Base-by-base conservation (phyloP, 371 early-diverging fungal genomes). In the Haplosporangium sp. region DNA sequence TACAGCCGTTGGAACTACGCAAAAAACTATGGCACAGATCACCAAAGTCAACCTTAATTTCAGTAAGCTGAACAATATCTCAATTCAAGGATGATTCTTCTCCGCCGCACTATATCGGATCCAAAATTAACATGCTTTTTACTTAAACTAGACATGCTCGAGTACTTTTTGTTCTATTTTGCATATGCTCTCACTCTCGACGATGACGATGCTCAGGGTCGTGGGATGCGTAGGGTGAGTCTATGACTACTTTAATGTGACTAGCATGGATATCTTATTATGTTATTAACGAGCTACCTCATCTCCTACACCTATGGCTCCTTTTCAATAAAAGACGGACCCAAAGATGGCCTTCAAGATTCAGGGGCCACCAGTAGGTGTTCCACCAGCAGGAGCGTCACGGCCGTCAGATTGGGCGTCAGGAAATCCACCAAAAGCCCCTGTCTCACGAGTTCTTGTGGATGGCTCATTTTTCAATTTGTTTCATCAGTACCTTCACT, bases 141-240 rank as follows among this genome's bases (percentile, higher is more conserved):
- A 8, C 15, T 35, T 17, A 34, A 6, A n/a, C 7, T 61, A 81
- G 81, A 81, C 42, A 81, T 81, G 81, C 63, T 81, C 39, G 81
- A 81, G 55, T 81, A 74, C 61, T 81, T 71, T 61, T 50, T 81
- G 62, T 81, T 74, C n/a, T 81, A 81, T 37, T 81, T 81, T 71
- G 81, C 81, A 15, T 81, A 81, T 11, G 81, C 81, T 20, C 65
- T 81, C 15, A 81, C 71, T 13, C 47, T 81, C 72, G 81, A 81
- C 27, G 81, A 81, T 52, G 81, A 81, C 20, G 81, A 81, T 4
- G 47, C 63, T 35, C 75, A 81, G 44, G 58, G 65, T 60, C 71
- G 81, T 52, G 75, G 71, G 44, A 19, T 75, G 40, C 64, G 71
- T 7, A 67, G 81, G 56, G 81, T 75, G 72, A n/a, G 67, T 11